Base-by-base conservation (phyloP, 768 basidiomycete genomes). In the Tricholoma terreum region DNA sequence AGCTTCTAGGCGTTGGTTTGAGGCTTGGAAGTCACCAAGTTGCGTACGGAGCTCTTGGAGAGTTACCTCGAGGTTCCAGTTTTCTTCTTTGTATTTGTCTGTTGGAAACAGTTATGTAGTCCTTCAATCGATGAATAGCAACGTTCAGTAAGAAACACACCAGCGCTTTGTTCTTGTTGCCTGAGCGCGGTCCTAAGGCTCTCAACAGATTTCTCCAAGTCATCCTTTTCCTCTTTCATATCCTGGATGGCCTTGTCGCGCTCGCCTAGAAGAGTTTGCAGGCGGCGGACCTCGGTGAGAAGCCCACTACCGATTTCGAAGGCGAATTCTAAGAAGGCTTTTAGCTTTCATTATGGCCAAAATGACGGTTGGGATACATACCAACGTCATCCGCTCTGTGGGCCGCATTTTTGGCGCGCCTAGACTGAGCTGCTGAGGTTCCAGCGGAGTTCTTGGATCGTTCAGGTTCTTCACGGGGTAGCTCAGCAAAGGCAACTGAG, bases 51-150 rank as follows among this genome's bases (percentile, higher is more conserved):
- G 80, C 58, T 97, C 94, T 69, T 98, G 96, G 27, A 94, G 77
- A 14, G 84, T 83, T 50, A 98, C 94, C 76, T 98, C 96, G 56
- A 98, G 85, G 67, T 98, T 96, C 97, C 97, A 98, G 70, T 97
- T 98, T 74, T 95, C 94, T 74, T 98, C 96, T 74, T 94, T 94
- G 84, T 86, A 96, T 61, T 94, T 93, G 70, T 98, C 96, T 89
- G 66, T 30, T 21, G 17, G 2, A 27, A 50, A 55, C 53, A 50
- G 58, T 35, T 38, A 35, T 51, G 60, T 49, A 57, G 60, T 21
- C 27, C 55, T 55, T 48, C 48, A 36, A 58, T 22, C 22, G 33
- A 60, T 46, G 15, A 24, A 55, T 38, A 27, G 54, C 9, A 49
- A 19, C 55, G 3, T 30, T 31, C 24, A 60, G 51, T 49, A 40